These are phyloP conservation scores for Trichoderma guizhouense DNA, from an alignment of 2,329 filamentous ascomycete genomes.

Conservation along the genomic window DNA sequence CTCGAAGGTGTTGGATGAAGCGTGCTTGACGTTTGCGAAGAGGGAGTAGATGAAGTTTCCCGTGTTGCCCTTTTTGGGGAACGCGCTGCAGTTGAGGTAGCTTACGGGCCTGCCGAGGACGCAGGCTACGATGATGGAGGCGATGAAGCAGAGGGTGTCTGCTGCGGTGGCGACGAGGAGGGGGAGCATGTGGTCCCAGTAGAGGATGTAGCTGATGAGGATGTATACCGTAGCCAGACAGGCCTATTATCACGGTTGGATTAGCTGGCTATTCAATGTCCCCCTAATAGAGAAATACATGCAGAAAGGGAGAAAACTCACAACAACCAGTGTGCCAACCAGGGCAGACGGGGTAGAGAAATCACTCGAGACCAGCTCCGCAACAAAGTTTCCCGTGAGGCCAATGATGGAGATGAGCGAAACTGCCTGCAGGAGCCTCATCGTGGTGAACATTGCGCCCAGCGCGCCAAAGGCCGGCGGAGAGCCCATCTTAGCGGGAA, in stretches of 20 bases:
- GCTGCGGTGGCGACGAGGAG: background rate
- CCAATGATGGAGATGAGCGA: slow-evolving; percentile 72
- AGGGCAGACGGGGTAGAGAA: slow-evolving; percentile 63
- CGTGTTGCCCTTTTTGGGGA: slow-evolving; percentile 42
- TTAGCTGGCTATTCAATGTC: background rate
- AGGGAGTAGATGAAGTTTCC: slow-evolving; percentile 45
- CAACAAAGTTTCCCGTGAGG: slow-evolving; percentile 76
- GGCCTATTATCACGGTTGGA: slow-evolving; percentile 35
- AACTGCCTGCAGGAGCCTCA: background rate
- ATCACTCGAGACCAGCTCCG: background rate
- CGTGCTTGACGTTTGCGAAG: slow-evolving; percentile 36
- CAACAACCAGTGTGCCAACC: slow-evolving; percentile 74
- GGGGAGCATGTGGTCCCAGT: background rate
- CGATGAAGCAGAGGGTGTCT: background rate
- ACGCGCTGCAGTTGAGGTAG: slow-evolving; percentile 65
- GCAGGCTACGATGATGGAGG: background rate
- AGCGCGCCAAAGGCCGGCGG: background rate
- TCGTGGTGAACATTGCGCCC: background rate
- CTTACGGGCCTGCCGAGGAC: slow-evolving; percentile 36
- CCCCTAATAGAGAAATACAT: background rate
- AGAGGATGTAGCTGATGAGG: slow-evolving; percentile 68
- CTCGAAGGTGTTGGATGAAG: slow-evolving; percentile 30
- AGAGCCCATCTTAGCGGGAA: background rate
- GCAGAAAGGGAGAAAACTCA: slow-evolving; percentile 63
- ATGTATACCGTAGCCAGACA: slow-evolving; percentile 77